phyloP scores from a whole-genome alignment of 108 stramenopile species.

The Skeletonema costatum region DNA sequence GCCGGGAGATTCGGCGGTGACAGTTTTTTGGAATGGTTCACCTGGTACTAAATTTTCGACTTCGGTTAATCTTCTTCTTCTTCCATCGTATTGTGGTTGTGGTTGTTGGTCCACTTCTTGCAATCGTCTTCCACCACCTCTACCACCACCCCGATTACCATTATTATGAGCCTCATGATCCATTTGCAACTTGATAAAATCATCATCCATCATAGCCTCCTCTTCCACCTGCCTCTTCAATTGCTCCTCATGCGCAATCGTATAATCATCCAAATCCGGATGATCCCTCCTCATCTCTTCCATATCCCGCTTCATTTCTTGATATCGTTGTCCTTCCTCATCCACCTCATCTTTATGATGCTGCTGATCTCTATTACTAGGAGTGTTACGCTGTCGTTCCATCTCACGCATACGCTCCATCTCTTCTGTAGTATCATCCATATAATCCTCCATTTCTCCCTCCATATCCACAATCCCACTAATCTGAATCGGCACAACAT shows the following conservation, averaged over 20 bases:
- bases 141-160: slow-evolving; percentile 5
- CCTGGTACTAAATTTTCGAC: slow-evolving; percentile 29
- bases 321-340: neutral
- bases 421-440: slow-evolving; percentile 8
- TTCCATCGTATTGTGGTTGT: neutral
- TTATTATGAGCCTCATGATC: slow-evolving; percentile 7
- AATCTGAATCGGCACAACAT: slow-evolving; percentile 8
- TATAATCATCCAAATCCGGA: slow-evolving; percentile 4
- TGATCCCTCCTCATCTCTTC: slow-evolving; percentile 32
- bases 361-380: neutral
- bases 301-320: slow-evolving; percentile 9
- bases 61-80: slow-evolving; percentile 2
- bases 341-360: neutral
- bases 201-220: slow-evolving; percentile 33
- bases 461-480: slow-evolving; percentile 67
- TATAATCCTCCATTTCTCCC: slow-evolving; percentile 24
- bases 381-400: neutral
- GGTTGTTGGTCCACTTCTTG: neutral
- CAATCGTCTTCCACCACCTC: slow-evolving; percentile 29
- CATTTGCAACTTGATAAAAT: slow-evolving; percentile 48
- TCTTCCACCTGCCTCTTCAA: neutral
- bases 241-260: slow-evolving; percentile 21
- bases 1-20: slow-evolving; percentile 49
- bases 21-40: slow-evolving; percentile 63
- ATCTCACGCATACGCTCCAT: neutral